A percentile compares a stretch with the other conserved stretches of the same genome.
Conservation (phyloP, 2,329 filamentous ascomycete genomes). For the Pseudocercospora eumusae region DNA sequence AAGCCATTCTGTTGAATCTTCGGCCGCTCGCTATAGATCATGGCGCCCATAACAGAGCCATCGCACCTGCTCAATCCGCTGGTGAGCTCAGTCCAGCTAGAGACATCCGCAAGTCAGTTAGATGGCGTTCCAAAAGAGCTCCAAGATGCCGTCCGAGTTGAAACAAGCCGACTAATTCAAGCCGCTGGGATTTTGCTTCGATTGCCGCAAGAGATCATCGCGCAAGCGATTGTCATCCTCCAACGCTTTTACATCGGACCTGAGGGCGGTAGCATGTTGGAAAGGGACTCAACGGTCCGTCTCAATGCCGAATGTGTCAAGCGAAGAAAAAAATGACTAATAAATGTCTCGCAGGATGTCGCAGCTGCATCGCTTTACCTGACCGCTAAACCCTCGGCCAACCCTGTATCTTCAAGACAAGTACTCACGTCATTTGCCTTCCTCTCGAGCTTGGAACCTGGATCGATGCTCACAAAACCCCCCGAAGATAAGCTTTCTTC, state of each 20-base stretch:
- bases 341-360: slow-evolving; percentile 63
- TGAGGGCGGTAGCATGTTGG: slow-evolving; percentile 51
- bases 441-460: slow-evolving; percentile 65
- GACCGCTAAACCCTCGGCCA: slow-evolving; percentile 76
- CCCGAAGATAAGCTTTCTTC: slow-evolving; percentile 12
- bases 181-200: slow-evolving; percentile 78
- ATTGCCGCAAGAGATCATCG: slow-evolving; percentile 81
- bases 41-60: slow-evolving; percentile 34
- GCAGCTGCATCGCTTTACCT: slow-evolving; percentile 82
- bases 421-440: slow-evolving; percentile 84
- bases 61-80: slow-evolving; percentile 67
- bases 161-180: slow-evolving; percentile 73
- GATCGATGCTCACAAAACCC: slow-evolving; percentile 43
- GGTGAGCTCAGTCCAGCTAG: slow-evolving; percentile 70
- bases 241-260: slow-evolving; percentile 75
- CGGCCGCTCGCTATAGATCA: not conserved
- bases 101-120: slow-evolving; percentile 56
- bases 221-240: slow-evolving; percentile 79
- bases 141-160: slow-evolving; percentile 70
- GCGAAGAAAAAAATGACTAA: slow-evolving; percentile 13
- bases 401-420: slow-evolving; percentile 74
- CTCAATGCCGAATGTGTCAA: slow-evolving; percentile 1
- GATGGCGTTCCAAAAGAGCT: slow-evolving; percentile 65
- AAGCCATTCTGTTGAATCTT: not conserved
- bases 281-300: slow-evolving; percentile 56